Percentiles rank a stretch among this genome's conserved stretches.
phyloP scores from a whole-genome alignment of 768 basidiomycete species.

The Mycena alexandri region DNA sequence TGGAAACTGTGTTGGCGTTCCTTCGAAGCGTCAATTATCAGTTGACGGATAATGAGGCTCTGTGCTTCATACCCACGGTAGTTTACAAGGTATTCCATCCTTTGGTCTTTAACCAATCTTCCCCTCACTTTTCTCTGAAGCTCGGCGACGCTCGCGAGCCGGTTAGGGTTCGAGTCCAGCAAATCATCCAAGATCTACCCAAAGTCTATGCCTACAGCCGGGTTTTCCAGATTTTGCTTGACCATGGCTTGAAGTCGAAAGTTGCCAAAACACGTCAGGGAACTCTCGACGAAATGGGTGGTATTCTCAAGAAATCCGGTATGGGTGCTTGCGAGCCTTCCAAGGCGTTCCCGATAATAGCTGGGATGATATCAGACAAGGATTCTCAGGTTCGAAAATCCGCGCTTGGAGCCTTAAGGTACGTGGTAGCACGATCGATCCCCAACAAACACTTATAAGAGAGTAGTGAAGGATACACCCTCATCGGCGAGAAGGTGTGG shows the following conservation, averaged over 20 bases:
- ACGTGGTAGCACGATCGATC: conserved; percentile 40
- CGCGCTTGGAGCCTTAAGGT: conserved; percentile 86
- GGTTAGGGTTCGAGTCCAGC: conserved; percentile 82
- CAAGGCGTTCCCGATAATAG: conserved; percentile 84
- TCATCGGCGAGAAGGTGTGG: conserved; percentile 91
- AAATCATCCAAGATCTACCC: conserved; percentile 86
- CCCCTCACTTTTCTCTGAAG: conserved; percentile 53
- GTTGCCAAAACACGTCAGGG: conserved; percentile 94
- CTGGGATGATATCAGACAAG: conserved; percentile 87
- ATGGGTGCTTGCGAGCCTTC: conserved; percentile 83
- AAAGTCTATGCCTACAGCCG: conserved; percentile 95
- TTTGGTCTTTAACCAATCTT: conserved; percentile 2
- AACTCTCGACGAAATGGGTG: conserved; percentile 83
- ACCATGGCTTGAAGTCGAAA: conserved; percentile 90
- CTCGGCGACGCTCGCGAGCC: conserved; percentile 93
- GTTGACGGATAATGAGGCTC: conserved; percentile 87
- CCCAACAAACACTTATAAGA: conserved; percentile 31
- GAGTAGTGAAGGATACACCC: conserved; percentile 80
- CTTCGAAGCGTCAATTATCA: conserved; percentile 80
- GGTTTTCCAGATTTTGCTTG: conserved; percentile 87
- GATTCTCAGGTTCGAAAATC: conserved; percentile 92
- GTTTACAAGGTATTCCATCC: conserved; percentile 78
- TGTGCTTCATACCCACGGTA: conserved; percentile 90
- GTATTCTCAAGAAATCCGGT: conserved; percentile 84
- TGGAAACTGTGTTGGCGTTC: conserved; percentile 83